Percentiles rank a stretch among this genome's conserved stretches.
Evolutionary conservation across 1,139 yeast genomes (phyloP).

Genomic region (Suhomyces anneliseae): DNA sequence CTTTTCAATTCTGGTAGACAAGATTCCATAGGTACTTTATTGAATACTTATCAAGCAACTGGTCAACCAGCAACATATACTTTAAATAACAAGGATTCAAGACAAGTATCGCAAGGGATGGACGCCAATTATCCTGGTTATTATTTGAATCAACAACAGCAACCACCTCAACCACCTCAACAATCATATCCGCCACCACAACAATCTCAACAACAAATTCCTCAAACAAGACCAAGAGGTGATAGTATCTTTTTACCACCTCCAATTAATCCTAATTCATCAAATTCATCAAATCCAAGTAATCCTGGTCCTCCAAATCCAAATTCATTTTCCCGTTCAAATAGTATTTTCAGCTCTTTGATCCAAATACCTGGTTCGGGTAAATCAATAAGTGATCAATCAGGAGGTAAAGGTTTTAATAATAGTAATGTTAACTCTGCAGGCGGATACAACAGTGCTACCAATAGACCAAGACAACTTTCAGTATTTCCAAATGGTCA

Average conservation of each 20-base stretch:
- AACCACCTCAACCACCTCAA: constrained; percentile 1
- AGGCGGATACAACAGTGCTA: constrained; percentile 16
- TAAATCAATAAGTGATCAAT: constrained; percentile 35
- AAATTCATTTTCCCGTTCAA: constrained; percentile 31
- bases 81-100: constrained; percentile 7
- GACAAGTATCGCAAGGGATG: constrained; percentile 6
- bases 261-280: constrained; percentile 16
- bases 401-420: constrained; percentile 8
- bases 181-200: constrained; percentile 4
- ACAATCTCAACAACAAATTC: constrained; percentile 5
- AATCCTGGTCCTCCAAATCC: constrained; percentile 4
- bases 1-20: constrained; percentile 19
- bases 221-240: constrained; percentile 18
- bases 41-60: constrained; percentile 15
- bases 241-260: constrained; percentile 29
- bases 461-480: constrained; percentile 14
- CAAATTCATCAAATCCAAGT: neutral
- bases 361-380: constrained; percentile 43
- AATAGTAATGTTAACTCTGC: constrained; percentile 15
- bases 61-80: constrained; percentile 10
- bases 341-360: constrained; percentile 43
- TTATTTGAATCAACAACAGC: constrained; percentile 14
- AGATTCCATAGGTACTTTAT: constrained; percentile 18
- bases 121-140: constrained; percentile 18
- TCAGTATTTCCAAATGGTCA: constrained; percentile 15